Evolutionary conservation across 495 filamentous ascomycete genomes (phyloP).

Genomic region (Penicillium soppii): DNA sequence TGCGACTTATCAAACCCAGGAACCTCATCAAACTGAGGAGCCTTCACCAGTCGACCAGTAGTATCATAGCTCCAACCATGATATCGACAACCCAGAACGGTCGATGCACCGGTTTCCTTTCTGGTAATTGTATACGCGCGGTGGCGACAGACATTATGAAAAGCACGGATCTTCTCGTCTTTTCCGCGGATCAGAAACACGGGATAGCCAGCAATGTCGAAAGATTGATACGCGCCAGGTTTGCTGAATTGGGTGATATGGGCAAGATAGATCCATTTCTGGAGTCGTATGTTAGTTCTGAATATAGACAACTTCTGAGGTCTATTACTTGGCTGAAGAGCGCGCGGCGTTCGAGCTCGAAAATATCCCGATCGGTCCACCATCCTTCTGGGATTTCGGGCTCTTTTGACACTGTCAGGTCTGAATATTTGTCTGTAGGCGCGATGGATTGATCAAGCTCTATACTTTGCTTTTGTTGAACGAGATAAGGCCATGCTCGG

Average conservation of each 20-base stretch:
- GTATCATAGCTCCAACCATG: constrained; percentile 64
- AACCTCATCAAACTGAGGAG: constrained; percentile 56
- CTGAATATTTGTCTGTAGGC: not conserved
- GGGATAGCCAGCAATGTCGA: constrained; percentile 47
- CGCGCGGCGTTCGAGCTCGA: constrained; percentile 51
- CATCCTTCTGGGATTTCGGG: constrained; percentile 44
- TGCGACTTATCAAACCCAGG: constrained; percentile 54
- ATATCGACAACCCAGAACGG: constrained; percentile 56
- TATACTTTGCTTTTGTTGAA: not conserved
- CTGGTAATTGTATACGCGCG: constrained; percentile 55
- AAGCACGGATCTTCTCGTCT: constrained; percentile 49
- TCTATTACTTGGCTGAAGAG: constrained; percentile 48
- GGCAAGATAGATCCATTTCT: constrained; percentile 51
- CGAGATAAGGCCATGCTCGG: constrained; percentile 12
- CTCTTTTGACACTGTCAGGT: constrained; percentile 33
- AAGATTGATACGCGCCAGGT: constrained; percentile 50
- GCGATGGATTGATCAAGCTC: not conserved
- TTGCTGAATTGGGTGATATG: constrained; percentile 46
- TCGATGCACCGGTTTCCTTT: constrained; percentile 48
- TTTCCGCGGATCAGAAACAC: constrained; percentile 51
- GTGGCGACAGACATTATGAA: constrained; percentile 61
- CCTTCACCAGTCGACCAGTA: constrained; percentile 55
- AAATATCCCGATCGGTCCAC: constrained; percentile 43
- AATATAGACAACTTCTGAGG: not conserved
- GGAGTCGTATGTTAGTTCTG: not conserved